A percentile compares a stretch with the other conserved stretches of the same genome.
Evolutionary conservation across 78 protist species (phyloP).

Genomic region (Corallochytrium limacisporum): DNA sequence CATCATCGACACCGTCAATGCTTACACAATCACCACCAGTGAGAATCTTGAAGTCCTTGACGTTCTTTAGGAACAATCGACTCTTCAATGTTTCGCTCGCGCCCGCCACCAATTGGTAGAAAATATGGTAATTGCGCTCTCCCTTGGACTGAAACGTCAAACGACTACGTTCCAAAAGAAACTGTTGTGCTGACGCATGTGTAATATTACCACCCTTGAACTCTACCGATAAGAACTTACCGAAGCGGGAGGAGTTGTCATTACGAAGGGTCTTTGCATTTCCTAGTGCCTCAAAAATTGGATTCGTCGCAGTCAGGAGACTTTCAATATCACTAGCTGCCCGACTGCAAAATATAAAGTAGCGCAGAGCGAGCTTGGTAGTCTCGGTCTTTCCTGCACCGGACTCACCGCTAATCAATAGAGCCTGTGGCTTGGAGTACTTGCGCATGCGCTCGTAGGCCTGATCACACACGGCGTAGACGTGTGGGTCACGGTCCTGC

Average conservation of each 20-base stretch:
- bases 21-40: background rate
- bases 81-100: background rate
- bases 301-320: background rate
- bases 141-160: conserved; percentile 52
- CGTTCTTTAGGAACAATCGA: background rate
- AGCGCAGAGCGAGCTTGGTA: conserved; percentile 69
- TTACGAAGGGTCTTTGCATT: conserved; percentile 3
- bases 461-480: background rate
- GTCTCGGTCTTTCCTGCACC: conserved; percentile 94
- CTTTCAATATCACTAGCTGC: background rate
- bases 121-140: conserved; percentile 85
- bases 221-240: conserved; percentile 23
- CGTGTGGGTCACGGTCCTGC: background rate
- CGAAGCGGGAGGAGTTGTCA: conserved; percentile 43
- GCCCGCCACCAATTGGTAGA: conserved; percentile 50
- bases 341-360: conserved; percentile 22
- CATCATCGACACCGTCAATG: background rate
- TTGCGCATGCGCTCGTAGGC: background rate
- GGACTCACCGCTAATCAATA: conserved; percentile 59
- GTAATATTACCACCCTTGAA: no score
- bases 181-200: no score
- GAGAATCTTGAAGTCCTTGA: background rate
- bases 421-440: background rate
- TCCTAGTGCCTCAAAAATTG: conserved; percentile 1
- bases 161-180: conserved; percentile 36